These are phyloP conservation scores for Ogataea paraovalis DNA, from an alignment of 805 yeast genomes.

Conservation along the genomic window DNA sequence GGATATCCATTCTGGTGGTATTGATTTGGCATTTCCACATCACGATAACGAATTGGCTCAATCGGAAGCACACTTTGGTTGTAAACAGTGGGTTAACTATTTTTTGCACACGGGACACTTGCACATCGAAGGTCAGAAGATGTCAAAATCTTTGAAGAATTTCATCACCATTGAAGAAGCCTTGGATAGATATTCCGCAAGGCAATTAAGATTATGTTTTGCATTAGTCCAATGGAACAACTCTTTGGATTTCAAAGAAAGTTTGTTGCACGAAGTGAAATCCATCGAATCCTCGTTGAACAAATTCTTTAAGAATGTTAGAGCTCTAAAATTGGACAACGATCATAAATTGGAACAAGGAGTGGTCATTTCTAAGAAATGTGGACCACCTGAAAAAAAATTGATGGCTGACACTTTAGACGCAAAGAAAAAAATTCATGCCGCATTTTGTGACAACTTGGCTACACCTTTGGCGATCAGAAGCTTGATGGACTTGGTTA, in stretches of 20 bases:
- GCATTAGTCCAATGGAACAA: conserved; percentile 91
- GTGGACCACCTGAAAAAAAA: conserved; percentile 49
- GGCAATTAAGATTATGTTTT: conserved; percentile 89
- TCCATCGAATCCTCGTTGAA: conserved; percentile 68
- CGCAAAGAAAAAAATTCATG: conserved; percentile 60
- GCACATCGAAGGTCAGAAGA: conserved; percentile 97
- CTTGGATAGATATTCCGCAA: conserved; percentile 58
- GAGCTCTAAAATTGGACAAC: conserved; percentile 73
- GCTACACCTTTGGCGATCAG: conserved; percentile 74
- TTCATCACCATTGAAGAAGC: conserved; percentile 95
- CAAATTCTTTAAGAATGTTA: conserved; percentile 82
- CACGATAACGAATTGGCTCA: conserved; percentile 99
- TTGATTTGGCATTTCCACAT: conserved; percentile 97
- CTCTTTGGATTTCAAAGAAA: conserved; percentile 87
- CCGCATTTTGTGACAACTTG: conserved; percentile 84
- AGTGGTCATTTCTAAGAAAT: conserved; percentile 57
- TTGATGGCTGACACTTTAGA: conserved; percentile 39
- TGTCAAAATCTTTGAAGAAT: conserved; percentile 93
- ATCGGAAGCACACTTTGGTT: conserved; percentile 86
- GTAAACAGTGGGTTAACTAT: conserved; percentile 94
- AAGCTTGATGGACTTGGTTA: conserved; percentile 61
- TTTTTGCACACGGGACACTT: conserved; percentile 96
- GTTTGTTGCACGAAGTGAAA: conserved; percentile 70
- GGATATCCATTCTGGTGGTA: conserved; percentile 96
- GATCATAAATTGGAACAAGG: conserved; percentile 47